phyloP scores from a whole-genome alignment of 108 stramenopile species.

The Skeletonema potamos region DNA sequence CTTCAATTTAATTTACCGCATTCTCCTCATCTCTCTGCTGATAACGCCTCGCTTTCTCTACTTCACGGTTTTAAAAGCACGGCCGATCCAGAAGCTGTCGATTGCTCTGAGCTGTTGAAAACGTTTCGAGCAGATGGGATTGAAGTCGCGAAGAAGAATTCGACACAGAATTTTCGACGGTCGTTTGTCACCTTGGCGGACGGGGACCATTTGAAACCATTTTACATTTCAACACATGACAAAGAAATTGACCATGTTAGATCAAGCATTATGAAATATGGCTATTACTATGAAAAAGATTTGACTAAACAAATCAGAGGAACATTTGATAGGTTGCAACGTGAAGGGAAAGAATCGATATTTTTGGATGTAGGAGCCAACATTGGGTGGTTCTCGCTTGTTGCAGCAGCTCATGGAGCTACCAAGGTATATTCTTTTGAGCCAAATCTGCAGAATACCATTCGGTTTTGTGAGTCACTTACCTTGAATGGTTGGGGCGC shows the following conservation, averaged over 20 bases:
- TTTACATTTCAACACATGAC: constrained; percentile 32
- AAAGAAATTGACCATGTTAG: constrained; percentile 25
- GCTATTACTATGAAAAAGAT: constrained; percentile 56
- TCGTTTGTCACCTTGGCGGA: no score
- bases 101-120: no score
- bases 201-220: background rate
- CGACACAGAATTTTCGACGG: no score
- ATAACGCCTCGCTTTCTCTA: no score
- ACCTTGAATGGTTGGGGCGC: constrained; percentile 37
- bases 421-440: constrained; percentile 51
- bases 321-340: constrained; percentile 1
- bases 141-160: no score
- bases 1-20: no score
- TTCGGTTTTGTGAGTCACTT: constrained; percentile 57
- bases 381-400: constrained; percentile 57
- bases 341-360: constrained; percentile 7
- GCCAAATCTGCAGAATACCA: constrained; percentile 56
- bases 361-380: constrained; percentile 61
- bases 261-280: constrained; percentile 38
- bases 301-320: constrained; percentile 7
- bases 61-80: no score
- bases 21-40: no score
- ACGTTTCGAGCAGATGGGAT: no score
- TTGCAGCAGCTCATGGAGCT: constrained; percentile 46
- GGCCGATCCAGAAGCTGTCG: no score